Conservation (phyloP, 2,329 filamentous ascomycete species). For the Stemphylium vesicarium region DNA sequence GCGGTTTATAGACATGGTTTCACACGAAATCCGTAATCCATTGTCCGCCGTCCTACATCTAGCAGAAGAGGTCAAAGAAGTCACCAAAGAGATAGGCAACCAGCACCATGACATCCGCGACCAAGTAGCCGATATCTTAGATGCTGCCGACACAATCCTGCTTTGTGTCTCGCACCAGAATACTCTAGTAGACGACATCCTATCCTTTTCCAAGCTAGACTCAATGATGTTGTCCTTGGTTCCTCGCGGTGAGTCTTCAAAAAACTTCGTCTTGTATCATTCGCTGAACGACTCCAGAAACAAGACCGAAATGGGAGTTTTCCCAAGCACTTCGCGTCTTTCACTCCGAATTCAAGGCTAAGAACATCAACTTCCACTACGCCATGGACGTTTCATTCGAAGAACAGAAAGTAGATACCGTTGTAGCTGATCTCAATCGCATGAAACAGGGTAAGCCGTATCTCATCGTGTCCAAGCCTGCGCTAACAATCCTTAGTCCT, state of each 20-base stretch:
- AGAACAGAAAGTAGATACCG: slow-evolving; percentile 46
- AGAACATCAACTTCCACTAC: slow-evolving; percentile 48
- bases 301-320: slow-evolving; percentile 48
- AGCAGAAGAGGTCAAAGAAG: slow-evolving; percentile 52
- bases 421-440: slow-evolving; percentile 47
- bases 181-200: slow-evolving; percentile 55
- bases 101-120: slow-evolving; percentile 23
- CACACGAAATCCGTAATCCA: slow-evolving; percentile 50
- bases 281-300: slow-evolving; percentile 24
- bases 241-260: slow-evolving; percentile 30
- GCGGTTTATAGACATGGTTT: slow-evolving; percentile 56
- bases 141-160: slow-evolving; percentile 50
- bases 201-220: slow-evolving; percentile 57
- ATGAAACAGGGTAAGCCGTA: slow-evolving; percentile 43
- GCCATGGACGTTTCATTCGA: slow-evolving; percentile 52
- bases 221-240: slow-evolving; percentile 53
- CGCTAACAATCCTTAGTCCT: slow-evolving; percentile 42
- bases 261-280: slow-evolving; percentile 5
- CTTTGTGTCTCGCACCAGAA: slow-evolving; percentile 55
- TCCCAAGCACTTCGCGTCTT: slow-evolving; percentile 50
- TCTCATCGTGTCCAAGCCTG: rapidly evolving
- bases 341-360: slow-evolving; percentile 48
- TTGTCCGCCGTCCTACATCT: slow-evolving; percentile 51
- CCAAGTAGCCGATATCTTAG: slow-evolving; percentile 39
- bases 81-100: slow-evolving; percentile 33